Percentiles rank a stretch among this genome's conserved stretches.
These are phyloP conservation scores for Xylaria flabelliformis DNA, from an alignment of 495 filamentous ascomycete species.

Conservation along the genomic window DNA sequence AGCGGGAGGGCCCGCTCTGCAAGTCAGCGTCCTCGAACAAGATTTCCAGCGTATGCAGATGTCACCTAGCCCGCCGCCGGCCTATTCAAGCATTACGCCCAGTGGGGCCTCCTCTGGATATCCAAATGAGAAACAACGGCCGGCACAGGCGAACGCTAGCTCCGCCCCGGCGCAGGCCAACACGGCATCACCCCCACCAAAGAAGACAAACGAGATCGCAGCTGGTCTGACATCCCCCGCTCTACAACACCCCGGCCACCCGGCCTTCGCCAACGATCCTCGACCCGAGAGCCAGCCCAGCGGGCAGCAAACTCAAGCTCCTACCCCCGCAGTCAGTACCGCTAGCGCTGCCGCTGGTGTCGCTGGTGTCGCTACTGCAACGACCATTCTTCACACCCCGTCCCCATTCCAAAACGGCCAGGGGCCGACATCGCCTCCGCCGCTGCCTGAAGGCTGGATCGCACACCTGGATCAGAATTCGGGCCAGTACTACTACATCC, in stretches of 20 bases:
- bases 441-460: slow-evolving; percentile 97
- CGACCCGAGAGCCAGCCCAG: slow-evolving; percentile 49
- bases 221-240: slow-evolving; percentile 54
- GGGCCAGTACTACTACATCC: slow-evolving; percentile 98
- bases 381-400: slow-evolving; percentile 49
- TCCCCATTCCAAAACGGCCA: slow-evolving; percentile 56
- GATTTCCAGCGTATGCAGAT: slow-evolving; percentile 89
- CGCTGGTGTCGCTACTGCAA: background rate
- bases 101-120: slow-evolving; percentile 60
- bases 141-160: slow-evolving; percentile 47
- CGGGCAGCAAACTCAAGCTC: slow-evolving; percentile 51
- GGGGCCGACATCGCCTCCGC: slow-evolving; percentile 82
- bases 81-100: slow-evolving; percentile 81
- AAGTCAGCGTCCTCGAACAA: slow-evolving; percentile 75
- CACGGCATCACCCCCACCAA: slow-evolving; percentile 53
- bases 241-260: slow-evolving; percentile 66
- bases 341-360: background rate
- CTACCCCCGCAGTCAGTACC: background rate
- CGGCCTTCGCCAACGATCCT: slow-evolving; percentile 86
- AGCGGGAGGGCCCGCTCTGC: slow-evolving; percentile 38
- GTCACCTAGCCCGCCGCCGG: slow-evolving; percentile 84
- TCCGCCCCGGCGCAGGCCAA: slow-evolving; percentile 39
- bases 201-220: slow-evolving; percentile 49
- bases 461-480: slow-evolving; percentile 94
- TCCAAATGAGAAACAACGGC: slow-evolving; percentile 75